Conservation (phyloP, 2,329 filamentous ascomycete species). For the Beauveria varroae region DNA sequence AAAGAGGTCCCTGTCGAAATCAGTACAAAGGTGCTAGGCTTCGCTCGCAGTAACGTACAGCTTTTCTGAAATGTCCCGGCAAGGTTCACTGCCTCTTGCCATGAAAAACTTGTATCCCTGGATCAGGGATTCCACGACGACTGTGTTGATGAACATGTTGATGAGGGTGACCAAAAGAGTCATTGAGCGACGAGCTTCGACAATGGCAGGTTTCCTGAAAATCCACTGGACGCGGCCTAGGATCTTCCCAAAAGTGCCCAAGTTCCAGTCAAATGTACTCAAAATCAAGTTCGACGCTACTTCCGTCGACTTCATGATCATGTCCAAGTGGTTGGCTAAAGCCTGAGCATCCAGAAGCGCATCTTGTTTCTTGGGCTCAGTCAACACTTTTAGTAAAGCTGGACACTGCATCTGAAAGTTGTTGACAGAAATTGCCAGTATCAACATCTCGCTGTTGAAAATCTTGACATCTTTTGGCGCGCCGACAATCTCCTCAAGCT, state of each 20-base stretch:
- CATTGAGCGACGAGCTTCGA: not conserved
- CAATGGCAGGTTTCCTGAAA: not conserved
- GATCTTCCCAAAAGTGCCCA: not conserved
- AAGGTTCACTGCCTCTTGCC: not conserved
- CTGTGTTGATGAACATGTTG: not conserved
- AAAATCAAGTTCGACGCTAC: not conserved
- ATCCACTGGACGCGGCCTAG: not conserved
- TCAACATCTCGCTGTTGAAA: not conserved
- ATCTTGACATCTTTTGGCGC: not conserved
- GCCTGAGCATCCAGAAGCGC: not conserved
- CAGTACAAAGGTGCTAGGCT: not conserved
- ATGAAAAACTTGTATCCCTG: not conserved
- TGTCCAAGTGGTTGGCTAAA: not conserved
- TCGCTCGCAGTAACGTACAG: not conserved
- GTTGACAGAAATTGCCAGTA: not conserved
- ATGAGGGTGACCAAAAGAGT: not conserved
- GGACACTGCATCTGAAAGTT: not conserved
- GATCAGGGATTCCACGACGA: not conserved
- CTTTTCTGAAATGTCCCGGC: not conserved
- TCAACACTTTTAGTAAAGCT: not conserved
- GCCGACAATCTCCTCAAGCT: not conserved
- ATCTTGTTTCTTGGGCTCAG: not conserved
- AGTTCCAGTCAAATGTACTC: not conserved
- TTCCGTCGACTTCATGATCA: not conserved
- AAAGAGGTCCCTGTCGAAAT: not conserved